Conservation (phyloP, 2,329 filamentous ascomycete species). For the Alternaria viburni region DNA sequence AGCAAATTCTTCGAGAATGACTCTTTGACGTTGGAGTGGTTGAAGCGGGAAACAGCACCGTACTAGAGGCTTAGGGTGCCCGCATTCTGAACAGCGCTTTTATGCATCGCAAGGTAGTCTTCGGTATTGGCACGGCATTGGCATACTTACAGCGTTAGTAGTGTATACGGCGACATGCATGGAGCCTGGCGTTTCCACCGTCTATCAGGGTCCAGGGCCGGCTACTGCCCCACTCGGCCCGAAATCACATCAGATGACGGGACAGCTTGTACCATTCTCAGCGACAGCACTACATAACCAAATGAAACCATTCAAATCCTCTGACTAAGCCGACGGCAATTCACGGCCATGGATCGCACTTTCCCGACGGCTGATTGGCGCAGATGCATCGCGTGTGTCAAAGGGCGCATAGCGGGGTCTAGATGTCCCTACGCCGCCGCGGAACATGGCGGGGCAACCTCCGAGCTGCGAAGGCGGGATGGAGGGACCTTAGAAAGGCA, state of each 20-base stretch:
- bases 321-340: slow-evolving; percentile 33
- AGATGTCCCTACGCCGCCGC: slow-evolving; percentile 12
- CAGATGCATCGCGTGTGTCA: slow-evolving; percentile 26
- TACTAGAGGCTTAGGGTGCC: slow-evolving; percentile 25
- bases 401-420: slow-evolving; percentile 27
- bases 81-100: slow-evolving; percentile 1
- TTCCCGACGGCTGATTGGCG: slow-evolving; percentile 22
- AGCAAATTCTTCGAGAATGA: slow-evolving; percentile 76
- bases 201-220: slow-evolving; percentile 8
- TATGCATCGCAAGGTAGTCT: slow-evolving; percentile 15
- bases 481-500: slow-evolving; percentile 24
- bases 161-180: slow-evolving; percentile 16
- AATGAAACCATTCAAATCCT: slow-evolving; percentile 7
- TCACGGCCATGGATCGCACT: slow-evolving; percentile 20
- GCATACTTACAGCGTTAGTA: slow-evolving; percentile 20
- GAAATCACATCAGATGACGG: slow-evolving; percentile 7
- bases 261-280: not conserved
- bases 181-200: slow-evolving; percentile 19
- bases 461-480: slow-evolving; percentile 21
- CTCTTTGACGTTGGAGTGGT: slow-evolving; percentile 74
- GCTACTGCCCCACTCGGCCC: slow-evolving; percentile 16
- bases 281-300: not conserved
- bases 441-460: slow-evolving; percentile 22
- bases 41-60: slow-evolving; percentile 82
- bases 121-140: slow-evolving; percentile 22